Conservation (phyloP, 2,329 filamentous ascomycete species). For the Madurella fahalii region DNA sequence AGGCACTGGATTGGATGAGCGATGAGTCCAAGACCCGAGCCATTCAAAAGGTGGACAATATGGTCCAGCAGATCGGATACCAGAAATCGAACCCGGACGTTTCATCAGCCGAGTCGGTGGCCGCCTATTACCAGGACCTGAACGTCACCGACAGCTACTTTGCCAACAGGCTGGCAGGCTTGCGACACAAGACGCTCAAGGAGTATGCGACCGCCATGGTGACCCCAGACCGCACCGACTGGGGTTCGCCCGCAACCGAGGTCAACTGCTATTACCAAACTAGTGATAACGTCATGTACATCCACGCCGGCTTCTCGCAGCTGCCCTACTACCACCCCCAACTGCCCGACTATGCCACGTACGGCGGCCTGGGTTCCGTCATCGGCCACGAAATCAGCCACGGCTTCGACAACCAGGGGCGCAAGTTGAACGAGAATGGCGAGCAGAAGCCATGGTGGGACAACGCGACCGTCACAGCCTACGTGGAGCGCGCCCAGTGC, state of each 20-base stretch:
- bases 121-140: constrained; percentile 49
- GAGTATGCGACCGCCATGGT: constrained; percentile 49
- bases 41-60: constrained; percentile 62
- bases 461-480: constrained; percentile 53
- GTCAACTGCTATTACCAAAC: constrained; percentile 62
- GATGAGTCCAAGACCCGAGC: constrained; percentile 55
- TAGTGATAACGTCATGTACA: constrained; percentile 63
- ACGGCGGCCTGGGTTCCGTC: constrained; percentile 53
- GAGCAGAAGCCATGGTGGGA: constrained; percentile 67
- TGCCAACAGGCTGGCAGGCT: constrained; percentile 47
- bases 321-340: constrained; percentile 60
- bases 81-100: constrained; percentile 29
- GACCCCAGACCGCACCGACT: constrained; percentile 47
- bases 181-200: neutral
- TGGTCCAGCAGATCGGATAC: constrained; percentile 65
- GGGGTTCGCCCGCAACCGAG: neutral
- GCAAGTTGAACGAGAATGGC: constrained; percentile 61
- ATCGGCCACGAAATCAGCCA: constrained; percentile 44
- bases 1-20: constrained; percentile 61
- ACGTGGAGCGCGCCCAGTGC: constrained; percentile 57
- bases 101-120: constrained; percentile 49
- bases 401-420: constrained; percentile 63
- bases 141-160: constrained; percentile 45
- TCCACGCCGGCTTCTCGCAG: constrained; percentile 68
- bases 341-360: constrained; percentile 61